Percentiles rank a stretch among this genome's conserved stretches.
These are phyloP conservation scores for Cordyceps tenuipes DNA, from an alignment of 2,329 filamentous ascomycete species.

Conservation along the genomic window DNA sequence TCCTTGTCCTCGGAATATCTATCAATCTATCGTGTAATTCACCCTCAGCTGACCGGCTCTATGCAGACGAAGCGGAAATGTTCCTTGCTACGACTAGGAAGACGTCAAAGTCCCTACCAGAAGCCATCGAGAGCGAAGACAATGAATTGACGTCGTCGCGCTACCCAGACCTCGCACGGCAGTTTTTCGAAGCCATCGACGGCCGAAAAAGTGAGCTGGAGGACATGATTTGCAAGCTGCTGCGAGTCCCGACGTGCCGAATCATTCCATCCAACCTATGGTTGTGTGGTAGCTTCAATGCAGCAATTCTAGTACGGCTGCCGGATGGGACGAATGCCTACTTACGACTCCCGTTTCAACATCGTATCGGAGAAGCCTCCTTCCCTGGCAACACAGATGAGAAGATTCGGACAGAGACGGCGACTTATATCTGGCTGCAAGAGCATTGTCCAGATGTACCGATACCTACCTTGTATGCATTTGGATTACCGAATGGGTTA, in stretches of 20 bases:
- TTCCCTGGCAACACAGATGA: no score
- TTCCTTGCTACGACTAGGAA: neutral
- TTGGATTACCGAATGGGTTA: no score
- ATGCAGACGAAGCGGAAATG: neutral
- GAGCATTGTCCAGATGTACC: no score
- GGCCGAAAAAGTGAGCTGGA: neutral
- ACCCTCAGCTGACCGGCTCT: no score
- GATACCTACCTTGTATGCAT: no score
- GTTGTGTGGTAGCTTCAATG: neutral
- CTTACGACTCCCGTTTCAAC: no score
- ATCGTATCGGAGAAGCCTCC: no score
- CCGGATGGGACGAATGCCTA: constrained; percentile 14
- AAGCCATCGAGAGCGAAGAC: neutral
- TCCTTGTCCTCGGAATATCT: no score
- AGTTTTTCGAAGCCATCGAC: neutral
- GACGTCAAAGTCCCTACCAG: neutral
- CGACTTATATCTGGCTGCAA: no score
- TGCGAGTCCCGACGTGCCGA: neutral
- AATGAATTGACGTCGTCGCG: neutral
- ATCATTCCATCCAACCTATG: neutral
- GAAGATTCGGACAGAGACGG: no score
- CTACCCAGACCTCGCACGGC: neutral
- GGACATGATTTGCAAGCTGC: neutral
- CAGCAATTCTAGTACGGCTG: neutral
- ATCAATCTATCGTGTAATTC: no score